Evolutionary conservation across 2,329 filamentous ascomycete genomes (phyloP).

Genomic region (Paracoccidioides brasiliensis): DNA sequence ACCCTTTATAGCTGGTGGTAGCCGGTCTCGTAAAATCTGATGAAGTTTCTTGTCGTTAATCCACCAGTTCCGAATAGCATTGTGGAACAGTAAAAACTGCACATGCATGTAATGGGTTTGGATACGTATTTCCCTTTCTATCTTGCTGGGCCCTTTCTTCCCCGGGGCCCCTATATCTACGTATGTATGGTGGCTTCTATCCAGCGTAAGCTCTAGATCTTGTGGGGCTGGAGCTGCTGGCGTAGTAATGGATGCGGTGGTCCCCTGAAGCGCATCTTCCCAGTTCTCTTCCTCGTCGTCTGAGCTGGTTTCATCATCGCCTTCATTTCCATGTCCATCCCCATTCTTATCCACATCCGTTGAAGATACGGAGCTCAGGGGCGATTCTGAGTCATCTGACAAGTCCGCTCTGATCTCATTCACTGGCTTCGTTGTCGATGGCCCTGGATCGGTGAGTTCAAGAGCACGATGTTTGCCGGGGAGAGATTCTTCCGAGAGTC

Average conservation of each 20-base stretch:
- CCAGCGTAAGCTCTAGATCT: conserved; percentile 61
- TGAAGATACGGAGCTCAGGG: not conserved
- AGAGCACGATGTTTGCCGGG: not conserved
- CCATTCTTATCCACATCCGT: not conserved
- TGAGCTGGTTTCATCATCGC: conserved; percentile 24
- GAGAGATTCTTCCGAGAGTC: not conserved
- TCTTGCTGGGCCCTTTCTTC: conserved; percentile 78
- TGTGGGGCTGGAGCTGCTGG: conserved; percentile 41
- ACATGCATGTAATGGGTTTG: conserved; percentile 83
- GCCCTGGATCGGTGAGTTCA: not conserved
- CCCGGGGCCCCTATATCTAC: conserved; percentile 44
- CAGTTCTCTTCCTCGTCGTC: conserved; percentile 48
- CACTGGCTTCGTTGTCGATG: not conserved
- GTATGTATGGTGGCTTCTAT: conserved; percentile 41
- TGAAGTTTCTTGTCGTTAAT: conserved; percentile 65
- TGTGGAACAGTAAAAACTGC: conserved; percentile 77
- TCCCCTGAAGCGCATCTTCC: conserved; percentile 41
- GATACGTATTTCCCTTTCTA: conserved; percentile 63
- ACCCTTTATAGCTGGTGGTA: conserved; percentile 54
- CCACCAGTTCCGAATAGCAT: conserved; percentile 74
- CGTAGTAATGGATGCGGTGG: conserved; percentile 19
- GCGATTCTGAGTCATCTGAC: not conserved
- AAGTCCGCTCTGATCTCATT: not conserved
- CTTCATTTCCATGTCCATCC: conserved; percentile 23
- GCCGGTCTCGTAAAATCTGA: conserved; percentile 58